Conservation (phyloP, 2,329 filamentous ascomycete genomes). For the Diaporthe citriasiana region DNA sequence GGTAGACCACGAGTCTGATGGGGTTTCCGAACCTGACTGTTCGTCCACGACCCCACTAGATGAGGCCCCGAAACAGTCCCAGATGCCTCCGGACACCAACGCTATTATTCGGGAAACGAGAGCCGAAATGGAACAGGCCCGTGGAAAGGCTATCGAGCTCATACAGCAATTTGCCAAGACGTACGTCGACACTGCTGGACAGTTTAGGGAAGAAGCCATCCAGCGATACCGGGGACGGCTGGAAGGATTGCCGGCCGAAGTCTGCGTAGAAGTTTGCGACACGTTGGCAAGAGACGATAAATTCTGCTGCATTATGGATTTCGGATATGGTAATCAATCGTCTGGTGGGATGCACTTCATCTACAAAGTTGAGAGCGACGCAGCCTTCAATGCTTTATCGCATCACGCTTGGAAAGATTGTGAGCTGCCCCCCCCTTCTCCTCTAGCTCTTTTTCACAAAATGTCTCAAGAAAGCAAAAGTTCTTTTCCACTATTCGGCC, state of each 20-base stretch:
- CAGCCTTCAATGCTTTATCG: background rate
- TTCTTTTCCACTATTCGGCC: background rate
- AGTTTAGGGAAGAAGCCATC: background rate
- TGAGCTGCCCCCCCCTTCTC: background rate
- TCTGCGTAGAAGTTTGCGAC: background rate
- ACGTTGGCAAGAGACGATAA: background rate
- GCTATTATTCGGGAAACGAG: background rate
- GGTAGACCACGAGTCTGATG: background rate
- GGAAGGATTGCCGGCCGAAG: background rate
- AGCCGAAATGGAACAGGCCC: background rate
- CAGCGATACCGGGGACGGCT: background rate
- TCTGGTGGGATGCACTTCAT: background rate
- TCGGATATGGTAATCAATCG: background rate
- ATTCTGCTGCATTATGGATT: background rate
- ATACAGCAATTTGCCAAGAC: background rate
- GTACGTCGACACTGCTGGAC: background rate
- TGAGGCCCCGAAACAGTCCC: background rate
- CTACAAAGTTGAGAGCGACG: background rate
- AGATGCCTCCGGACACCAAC: background rate
- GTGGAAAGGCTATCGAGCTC: background rate
- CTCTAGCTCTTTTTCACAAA: background rate
- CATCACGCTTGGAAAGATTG: slow-evolving; percentile 12
- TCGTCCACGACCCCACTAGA: background rate
- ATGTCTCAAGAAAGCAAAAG: background rate
- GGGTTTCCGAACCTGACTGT: background rate